phyloP scores from a whole-genome alignment of 805 yeast species.

The Cephaloascus fragrans region DNA sequence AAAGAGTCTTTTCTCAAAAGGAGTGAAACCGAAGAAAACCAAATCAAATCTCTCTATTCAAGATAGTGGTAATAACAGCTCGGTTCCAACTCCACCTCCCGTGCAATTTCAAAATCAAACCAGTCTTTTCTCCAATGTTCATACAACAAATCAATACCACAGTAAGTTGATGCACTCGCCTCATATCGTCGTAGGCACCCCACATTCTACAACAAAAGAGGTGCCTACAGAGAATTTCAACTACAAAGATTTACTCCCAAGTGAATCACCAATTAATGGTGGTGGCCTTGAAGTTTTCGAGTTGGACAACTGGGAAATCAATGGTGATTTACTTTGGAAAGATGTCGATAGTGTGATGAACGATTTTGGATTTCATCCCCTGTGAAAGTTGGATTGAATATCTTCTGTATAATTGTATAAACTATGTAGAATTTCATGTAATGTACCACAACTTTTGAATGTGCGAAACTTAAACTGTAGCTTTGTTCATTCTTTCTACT shows the following conservation, averaged over 20 bases:
- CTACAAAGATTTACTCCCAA: neutral
- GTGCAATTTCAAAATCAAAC: neutral
- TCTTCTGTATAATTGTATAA: too few species aligned
- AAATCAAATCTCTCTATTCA: neutral
- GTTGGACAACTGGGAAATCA: constrained; percentile 12
- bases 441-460: too few species aligned
- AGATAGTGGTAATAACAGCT: too few species aligned
- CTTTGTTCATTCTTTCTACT: too few species aligned
- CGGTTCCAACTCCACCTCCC: neutral
- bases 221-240: neutral
- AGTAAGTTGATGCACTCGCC: neutral
- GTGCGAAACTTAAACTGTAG: too few species aligned
- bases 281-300: constrained; percentile 1
- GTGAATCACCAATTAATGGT: neutral
- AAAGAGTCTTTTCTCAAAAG: too few species aligned
- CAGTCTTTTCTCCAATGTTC: neutral
- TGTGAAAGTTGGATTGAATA: too few species aligned
- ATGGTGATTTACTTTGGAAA: constrained; percentile 55
- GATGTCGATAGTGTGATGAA: constrained; percentile 87
- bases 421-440: too few species aligned
- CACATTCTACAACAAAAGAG: neutral
- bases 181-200: too few species aligned
- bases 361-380: constrained; percentile 81
- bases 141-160: neutral
- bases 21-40: neutral